Conservation (phyloP, 345 rosid species). For the Tarenaya hassleriana region DNA sequence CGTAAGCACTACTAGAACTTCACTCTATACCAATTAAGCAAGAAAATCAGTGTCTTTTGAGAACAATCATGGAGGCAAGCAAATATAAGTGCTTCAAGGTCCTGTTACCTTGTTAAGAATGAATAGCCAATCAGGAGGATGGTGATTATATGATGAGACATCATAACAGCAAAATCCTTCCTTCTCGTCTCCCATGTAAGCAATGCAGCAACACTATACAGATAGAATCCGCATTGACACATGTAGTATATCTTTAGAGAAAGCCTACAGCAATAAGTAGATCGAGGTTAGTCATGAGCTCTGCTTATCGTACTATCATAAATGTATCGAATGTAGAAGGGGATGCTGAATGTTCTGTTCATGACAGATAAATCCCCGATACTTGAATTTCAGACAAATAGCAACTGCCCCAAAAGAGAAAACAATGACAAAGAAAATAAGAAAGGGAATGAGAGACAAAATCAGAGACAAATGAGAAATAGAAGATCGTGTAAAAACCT, state of each 20-base stretch:
- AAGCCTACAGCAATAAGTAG: conserved; percentile 42
- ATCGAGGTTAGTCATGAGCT: no score
- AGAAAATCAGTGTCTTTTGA: not conserved
- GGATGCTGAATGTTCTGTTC: no score
- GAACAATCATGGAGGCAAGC: not conserved
- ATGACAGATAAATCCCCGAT: no score
- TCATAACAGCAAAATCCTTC: conserved; percentile 95
- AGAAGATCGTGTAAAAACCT: no score
- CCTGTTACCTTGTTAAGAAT: conserved; percentile 57
- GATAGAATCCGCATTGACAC: conserved; percentile 94
- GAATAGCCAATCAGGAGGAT: conserved; percentile 74
- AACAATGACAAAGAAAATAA: no score
- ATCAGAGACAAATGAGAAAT: no score
- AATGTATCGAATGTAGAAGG: no score
- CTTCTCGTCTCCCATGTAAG: conserved; percentile 92
- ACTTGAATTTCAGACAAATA: no score
- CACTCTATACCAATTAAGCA: not conserved
- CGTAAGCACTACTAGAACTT: not conserved
- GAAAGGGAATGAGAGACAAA: no score
- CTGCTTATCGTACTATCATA: not conserved
- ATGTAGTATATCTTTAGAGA: conserved; percentile 63
- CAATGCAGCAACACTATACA: conserved; percentile 75
- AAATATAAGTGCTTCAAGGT: not conserved
- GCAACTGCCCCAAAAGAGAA: no score
- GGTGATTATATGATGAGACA: conserved; percentile 96